These are phyloP conservation scores for Cyphellophora attinorum DNA, from an alignment of 2,329 filamentous ascomycete genomes.

Conservation along the genomic window DNA sequence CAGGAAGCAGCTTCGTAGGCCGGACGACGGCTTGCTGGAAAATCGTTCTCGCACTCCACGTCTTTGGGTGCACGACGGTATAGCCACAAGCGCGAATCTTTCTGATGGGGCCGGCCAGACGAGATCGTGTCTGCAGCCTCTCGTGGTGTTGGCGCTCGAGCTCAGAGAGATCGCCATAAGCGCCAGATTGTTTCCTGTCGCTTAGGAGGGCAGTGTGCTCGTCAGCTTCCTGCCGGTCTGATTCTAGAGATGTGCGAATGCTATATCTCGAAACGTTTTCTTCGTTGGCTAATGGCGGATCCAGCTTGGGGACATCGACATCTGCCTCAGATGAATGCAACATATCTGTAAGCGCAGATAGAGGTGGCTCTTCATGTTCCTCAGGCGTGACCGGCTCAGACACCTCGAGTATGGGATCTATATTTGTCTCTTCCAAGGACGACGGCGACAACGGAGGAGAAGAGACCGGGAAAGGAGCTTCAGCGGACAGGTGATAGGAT, in stretches of 20 bases:
- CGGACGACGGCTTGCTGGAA: conserved; percentile 55
- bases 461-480: conserved; percentile 10
- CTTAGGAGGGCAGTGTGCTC: conserved; percentile 16
- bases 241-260: background rate
- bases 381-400: conserved; percentile 48
- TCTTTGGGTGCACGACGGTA: conserved; percentile 49
- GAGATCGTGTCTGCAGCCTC: conserved; percentile 1
- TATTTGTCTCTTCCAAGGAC: conserved; percentile 14
- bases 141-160: conserved; percentile 19
- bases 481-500: conserved; percentile 64
- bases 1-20: conserved; percentile 65
- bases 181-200: conserved; percentile 11
- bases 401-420: conserved; percentile 50
- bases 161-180: conserved; percentile 16
- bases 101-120: conserved; percentile 5
- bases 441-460: conserved; percentile 7
- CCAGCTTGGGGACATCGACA: too few species aligned
- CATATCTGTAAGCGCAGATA: conserved; percentile 42
- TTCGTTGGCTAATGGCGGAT: too few species aligned
- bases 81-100: conserved; percentile 10
- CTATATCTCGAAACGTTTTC: too few species aligned
- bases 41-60: conserved; percentile 60
- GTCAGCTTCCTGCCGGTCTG: conserved; percentile 16
- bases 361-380: conserved; percentile 23
- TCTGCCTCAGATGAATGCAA: conserved; percentile 38